Conservation (phyloP, 1,284 basidiomycete species). For the Ustilago loliicola region DNA sequence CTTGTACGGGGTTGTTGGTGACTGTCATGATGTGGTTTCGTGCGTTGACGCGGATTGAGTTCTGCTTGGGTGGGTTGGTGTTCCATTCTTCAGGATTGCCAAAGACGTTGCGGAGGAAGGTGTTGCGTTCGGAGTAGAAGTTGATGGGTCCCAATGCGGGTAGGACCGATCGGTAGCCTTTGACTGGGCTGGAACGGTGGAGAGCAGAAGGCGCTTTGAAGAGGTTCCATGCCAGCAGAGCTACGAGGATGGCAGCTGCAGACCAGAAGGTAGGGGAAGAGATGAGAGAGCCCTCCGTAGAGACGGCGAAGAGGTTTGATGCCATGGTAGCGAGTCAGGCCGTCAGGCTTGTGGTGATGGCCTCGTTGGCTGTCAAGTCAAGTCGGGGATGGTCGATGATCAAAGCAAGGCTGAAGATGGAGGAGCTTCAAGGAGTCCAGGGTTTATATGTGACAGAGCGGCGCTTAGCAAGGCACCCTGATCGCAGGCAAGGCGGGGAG, state of each 20-base stretch:
- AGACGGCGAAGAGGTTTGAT: slow-evolving; percentile 30
- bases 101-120: slow-evolving; percentile 45
- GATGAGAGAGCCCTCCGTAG: slow-evolving; percentile 29
- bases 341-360: background rate
- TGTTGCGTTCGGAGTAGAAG: slow-evolving; percentile 46
- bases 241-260: slow-evolving; percentile 19
- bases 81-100: slow-evolving; percentile 51
- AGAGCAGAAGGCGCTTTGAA: slow-evolving; percentile 30
- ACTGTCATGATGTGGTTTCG: slow-evolving; percentile 46
- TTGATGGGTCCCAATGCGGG: slow-evolving; percentile 40
- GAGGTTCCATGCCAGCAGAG: slow-evolving; percentile 34
- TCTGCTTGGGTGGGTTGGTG: slow-evolving; percentile 25
- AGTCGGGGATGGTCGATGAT: too few species aligned
- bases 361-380: too few species aligned
- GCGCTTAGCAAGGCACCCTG: background rate
- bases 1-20: slow-evolving; percentile 33
- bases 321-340: slow-evolving; percentile 9
- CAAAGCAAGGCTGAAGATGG: too few species aligned
- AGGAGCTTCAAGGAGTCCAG: background rate
- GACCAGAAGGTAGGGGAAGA: slow-evolving; percentile 44
- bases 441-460: background rate
- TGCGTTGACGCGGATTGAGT: slow-evolving; percentile 36
- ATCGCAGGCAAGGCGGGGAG: background rate
- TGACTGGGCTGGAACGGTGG: slow-evolving; percentile 26
- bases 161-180: slow-evolving; percentile 27